A percentile compares a stretch with the other conserved stretches of the same genome.
These are phyloP conservation scores for Clonostachys sp. DNA, from an alignment of 2,329 filamentous ascomycete species.

Conservation along the genomic window DNA sequence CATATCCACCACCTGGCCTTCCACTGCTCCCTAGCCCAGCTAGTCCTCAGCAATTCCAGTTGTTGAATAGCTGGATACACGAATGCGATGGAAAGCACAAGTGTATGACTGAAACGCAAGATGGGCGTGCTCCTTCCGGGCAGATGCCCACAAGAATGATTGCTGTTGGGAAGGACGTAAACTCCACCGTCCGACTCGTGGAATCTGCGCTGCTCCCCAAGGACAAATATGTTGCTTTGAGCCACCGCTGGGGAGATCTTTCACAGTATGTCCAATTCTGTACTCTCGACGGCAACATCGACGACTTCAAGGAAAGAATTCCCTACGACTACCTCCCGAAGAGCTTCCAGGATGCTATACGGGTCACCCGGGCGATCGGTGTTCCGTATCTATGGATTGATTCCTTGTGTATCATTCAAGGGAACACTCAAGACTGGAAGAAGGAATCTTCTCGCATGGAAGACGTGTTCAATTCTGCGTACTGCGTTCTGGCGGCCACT, in stretches of 20 bases:
- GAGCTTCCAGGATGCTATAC: background rate
- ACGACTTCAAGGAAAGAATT: background rate
- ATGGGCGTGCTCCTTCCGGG: too few relatives aligned
- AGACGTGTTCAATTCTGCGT: background rate
- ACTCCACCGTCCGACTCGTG: background rate
- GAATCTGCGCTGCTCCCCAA: background rate
- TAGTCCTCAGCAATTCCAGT: background rate
- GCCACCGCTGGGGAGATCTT: background rate
- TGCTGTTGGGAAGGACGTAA: background rate
- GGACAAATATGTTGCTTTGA: background rate
- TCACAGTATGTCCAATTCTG: background rate
- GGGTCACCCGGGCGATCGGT: conserved; percentile 5
- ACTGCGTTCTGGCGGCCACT: background rate
- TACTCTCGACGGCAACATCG: background rate
- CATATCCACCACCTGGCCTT: background rate
- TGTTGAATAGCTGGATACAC: background rate
- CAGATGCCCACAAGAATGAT: background rate
- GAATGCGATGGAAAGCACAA: background rate
- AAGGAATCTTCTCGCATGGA: conserved; percentile 16
- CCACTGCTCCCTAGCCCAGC: background rate
- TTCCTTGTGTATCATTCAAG: conserved; percentile 28
- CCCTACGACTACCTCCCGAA: background rate
- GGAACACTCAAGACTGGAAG: conserved; percentile 15
- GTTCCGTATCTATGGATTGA: conserved; percentile 27
- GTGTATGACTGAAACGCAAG: background rate